Conservation (phyloP, 2,329 filamentous ascomycete species). For the Penicillium griseofulvum region DNA sequence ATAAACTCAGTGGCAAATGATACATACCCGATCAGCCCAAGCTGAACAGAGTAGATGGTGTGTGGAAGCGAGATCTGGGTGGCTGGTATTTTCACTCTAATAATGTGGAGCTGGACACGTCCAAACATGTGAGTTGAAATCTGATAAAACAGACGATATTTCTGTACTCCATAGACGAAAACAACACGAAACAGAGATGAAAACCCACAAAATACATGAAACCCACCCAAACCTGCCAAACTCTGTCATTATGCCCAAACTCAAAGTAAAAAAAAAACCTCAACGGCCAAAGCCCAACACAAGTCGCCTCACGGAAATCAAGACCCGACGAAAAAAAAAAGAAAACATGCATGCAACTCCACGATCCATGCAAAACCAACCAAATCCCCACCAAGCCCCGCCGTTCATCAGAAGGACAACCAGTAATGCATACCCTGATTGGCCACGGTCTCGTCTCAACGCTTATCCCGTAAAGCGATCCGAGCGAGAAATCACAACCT, state of each 20-base stretch:
- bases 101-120: not conserved
- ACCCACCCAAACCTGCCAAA: not conserved
- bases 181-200: not conserved
- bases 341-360: not conserved
- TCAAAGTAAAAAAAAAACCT: not conserved
- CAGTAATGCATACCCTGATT: slow-evolving; percentile 3
- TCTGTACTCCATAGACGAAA: not conserved
- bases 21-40: not conserved
- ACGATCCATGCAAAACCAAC: slow-evolving; percentile 5
- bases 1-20: not conserved
- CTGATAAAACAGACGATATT: not conserved
- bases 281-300: slow-evolving; percentile 2
- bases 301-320: slow-evolving; percentile 1
- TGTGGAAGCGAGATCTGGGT: not conserved
- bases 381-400: slow-evolving; percentile 14
- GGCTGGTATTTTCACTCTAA: not conserved
- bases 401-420: slow-evolving; percentile 18
- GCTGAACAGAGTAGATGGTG: not conserved
- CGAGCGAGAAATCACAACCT: not conserved
- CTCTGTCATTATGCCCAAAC: not conserved
- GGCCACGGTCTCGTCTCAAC: slow-evolving; percentile 2
- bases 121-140: not conserved
- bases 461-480: slow-evolving; percentile 2
- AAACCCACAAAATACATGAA: not conserved
- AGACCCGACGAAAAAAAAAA: not conserved